Percentiles rank a stretch among this genome's conserved stretches.
Evolutionary conservation across 2,329 filamentous ascomycete species (phyloP).

Genomic region (Boeremia lycopersici): DNA sequence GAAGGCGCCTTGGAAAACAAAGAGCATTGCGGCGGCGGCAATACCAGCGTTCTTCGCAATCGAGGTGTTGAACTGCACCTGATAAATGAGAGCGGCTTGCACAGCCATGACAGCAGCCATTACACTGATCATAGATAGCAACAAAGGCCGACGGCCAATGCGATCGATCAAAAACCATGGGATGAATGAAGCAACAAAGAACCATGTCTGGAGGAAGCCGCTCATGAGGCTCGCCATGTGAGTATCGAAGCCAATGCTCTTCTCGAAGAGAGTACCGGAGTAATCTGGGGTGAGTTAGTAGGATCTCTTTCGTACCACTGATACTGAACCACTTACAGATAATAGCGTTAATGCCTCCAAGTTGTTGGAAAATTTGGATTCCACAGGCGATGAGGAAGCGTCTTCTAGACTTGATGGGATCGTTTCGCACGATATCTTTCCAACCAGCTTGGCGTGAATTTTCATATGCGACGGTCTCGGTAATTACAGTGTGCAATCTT

Average conservation of each 20-base stretch:
- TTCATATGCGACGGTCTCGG: conserved; percentile 25
- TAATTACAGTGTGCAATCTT: conserved; percentile 22
- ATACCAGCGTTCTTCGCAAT: conserved; percentile 20
- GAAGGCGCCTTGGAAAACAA: conserved; percentile 26
- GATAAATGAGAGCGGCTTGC: conserved; percentile 25
- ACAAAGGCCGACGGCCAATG: conserved; percentile 20
- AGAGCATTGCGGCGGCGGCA: conserved; percentile 23
- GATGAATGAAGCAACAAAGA: conserved; percentile 26
- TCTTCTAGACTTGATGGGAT: conserved; percentile 25
- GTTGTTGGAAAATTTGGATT: conserved; percentile 25
- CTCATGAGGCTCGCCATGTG: conserved; percentile 26
- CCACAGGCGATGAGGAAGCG: conserved; percentile 25
- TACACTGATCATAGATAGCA: conserved; percentile 25
- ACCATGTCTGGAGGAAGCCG: conserved; percentile 26
- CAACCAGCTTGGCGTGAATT: conserved; percentile 22
- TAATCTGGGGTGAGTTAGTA: conserved; percentile 13
- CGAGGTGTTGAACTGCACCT: conserved; percentile 23
- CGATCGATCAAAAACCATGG: conserved; percentile 25
- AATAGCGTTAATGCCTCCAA: conserved; percentile 26
- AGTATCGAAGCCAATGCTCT: conserved; percentile 25
- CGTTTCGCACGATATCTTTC: conserved; percentile 22
- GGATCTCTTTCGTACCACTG: too few species aligned
- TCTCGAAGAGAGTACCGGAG: conserved; percentile 24
- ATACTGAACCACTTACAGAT: conserved; percentile 15
- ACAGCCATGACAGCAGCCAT: conserved; percentile 28